Evolutionary conservation across 164 flowering plant genomes (phyloP).

Genomic region (Nymphaea thermarum): DNA sequence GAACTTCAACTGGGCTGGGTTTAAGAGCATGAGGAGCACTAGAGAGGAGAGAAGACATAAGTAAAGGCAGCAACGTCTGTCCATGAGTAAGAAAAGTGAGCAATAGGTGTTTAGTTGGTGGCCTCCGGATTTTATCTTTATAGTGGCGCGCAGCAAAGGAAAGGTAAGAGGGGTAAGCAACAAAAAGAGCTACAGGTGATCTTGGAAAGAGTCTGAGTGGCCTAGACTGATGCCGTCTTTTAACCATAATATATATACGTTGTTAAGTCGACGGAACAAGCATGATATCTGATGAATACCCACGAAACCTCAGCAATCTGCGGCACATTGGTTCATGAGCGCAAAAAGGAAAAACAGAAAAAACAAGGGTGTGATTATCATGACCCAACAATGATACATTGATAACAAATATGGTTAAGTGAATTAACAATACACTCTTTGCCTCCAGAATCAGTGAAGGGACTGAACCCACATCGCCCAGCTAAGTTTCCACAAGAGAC

Average conservation of each 20-base stretch:
- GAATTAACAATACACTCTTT: neutral
- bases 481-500: conserved; percentile 7
- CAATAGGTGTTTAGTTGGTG: neutral
- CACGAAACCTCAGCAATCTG: conserved; percentile 6
- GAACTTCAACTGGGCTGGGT: neutral
- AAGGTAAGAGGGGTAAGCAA: neutral
- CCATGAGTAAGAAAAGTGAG: neutral
- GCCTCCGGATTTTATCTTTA: neutral
- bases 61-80: neutral
- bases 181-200: too few species aligned
- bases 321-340: conserved; percentile 24
- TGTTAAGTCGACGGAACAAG: conserved; percentile 1
- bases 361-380: conserved; percentile 1
- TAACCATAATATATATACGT: conserved; percentile 2
- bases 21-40: neutral
- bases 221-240: conserved; percentile 14
- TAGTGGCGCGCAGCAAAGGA: conserved; percentile 1
- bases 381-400: neutral
- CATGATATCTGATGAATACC: conserved; percentile 11
- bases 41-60: neutral
- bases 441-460: neutral
- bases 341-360: conserved; percentile 6
- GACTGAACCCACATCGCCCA: neutral
- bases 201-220: too few species aligned
- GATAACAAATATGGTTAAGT: neutral